These are phyloP conservation scores for Yamadazyma spencermartinsiae DNA, from an alignment of 1,139 yeast genomes.

Conservation along the genomic window DNA sequence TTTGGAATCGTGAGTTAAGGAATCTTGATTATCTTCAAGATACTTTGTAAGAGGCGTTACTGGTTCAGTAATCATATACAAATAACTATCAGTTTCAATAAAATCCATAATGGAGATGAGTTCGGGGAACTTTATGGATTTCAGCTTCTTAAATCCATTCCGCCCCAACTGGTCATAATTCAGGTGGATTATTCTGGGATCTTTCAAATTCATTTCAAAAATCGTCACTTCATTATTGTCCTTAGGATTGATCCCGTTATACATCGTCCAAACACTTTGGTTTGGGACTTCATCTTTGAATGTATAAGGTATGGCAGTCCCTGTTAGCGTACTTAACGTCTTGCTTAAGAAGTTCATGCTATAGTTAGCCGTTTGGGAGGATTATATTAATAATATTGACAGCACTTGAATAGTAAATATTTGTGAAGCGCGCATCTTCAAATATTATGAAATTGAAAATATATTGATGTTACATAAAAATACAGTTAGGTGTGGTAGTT, in stretches of 20 bases:
- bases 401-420: too few species aligned
- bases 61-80: constrained; percentile 78
- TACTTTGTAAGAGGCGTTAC: constrained; percentile 58
- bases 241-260: constrained; percentile 48
- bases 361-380: too few species aligned
- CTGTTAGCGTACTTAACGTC: constrained; percentile 55
- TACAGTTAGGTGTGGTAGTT: constrained; percentile 1
- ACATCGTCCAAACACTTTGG: constrained; percentile 45
- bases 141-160: constrained; percentile 65
- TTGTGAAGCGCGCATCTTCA: too few species aligned
- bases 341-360: constrained; percentile 63
- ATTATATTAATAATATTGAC: too few species aligned
- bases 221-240: constrained; percentile 49
- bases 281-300: constrained; percentile 44
- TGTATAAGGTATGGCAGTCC: constrained; percentile 57
- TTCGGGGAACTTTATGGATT: constrained; percentile 77
- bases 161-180: constrained; percentile 50
- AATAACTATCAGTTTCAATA: constrained; percentile 57
- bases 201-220: constrained; percentile 59
- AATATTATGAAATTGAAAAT: too few species aligned
- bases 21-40: constrained; percentile 18
- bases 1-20: constrained; percentile 36
- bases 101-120: constrained; percentile 69
- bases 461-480: background rate
- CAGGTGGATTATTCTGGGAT: constrained; percentile 32